Base-by-base conservation (phyloP, 805 yeast genomes). In the Nakazawaea pomicola region DNA sequence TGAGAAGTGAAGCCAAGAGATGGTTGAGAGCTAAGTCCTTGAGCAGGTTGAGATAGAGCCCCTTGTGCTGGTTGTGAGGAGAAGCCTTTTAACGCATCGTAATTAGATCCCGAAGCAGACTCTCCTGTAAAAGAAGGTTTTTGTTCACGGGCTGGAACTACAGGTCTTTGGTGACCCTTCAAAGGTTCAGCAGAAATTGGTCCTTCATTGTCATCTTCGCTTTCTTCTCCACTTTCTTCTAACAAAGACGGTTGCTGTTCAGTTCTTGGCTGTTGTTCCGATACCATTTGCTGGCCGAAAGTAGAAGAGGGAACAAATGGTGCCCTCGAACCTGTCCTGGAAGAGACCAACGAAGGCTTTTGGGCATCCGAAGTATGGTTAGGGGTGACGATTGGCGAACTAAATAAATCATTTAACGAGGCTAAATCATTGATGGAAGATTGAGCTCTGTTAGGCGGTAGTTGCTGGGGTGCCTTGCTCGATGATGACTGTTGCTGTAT, bases 291-390 rank as follows among this genome's bases (percentile, higher is more conserved):
- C 62, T 84, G 95, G 24, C 98, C 98, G 67, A 90, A 91, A 9
- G 74, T 63, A 0, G 96, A 88, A 14, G 89, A 72, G 27, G 97
- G 97, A 40, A 76, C 83, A 62, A 90, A 91, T 33, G 64, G 47
- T 11, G 56, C 61, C 45, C 61, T 64, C 6, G 60, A 48, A 30
- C 61, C 60, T 19, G 62, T 50, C 21, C 61, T 52, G 9, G 64
- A 46, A 36, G 62, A 58, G 11, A 61, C 52, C 55, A 54, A 4
- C 44, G 49, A 47, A 35, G 47, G 33, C 14, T 27, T 29, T 21
- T 41, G 28, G 3, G 49, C 20, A 27, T 36, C 32, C 1, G 52
- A 33, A 6, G 48, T n/a, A n/a, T n/a, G n/a, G n/a, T n/a, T n/a
- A n/a, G 42, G 45, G 10, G 41, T 29, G n/a, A 46, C 49, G 38